Conservation (phyloP, 768 basidiomycete species). For the Neoboletus magnificus region DNA sequence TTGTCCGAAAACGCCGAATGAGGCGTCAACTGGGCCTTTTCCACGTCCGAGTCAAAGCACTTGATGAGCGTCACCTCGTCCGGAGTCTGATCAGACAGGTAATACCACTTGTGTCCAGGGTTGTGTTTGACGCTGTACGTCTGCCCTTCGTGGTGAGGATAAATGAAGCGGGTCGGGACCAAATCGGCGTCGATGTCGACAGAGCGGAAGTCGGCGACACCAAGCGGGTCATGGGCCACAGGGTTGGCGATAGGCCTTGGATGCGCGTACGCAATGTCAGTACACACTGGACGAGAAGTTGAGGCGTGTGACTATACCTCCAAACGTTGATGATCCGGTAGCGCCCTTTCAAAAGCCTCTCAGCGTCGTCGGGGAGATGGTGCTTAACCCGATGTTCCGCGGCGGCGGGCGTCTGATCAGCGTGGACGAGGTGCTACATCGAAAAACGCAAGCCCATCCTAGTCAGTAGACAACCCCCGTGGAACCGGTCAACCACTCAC, state of each 20-base stretch:
- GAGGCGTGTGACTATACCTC: slow-evolving; percentile 21
- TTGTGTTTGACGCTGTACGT: no score
- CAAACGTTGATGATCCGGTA: slow-evolving; percentile 44
- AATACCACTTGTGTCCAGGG: no score
- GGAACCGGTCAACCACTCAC: slow-evolving; percentile 14
- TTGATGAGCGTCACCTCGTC: no score
- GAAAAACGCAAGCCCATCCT: not conserved
- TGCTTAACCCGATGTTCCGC: slow-evolving; percentile 32
- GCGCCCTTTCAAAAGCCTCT: slow-evolving; percentile 37
- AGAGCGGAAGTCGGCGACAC: slow-evolving; percentile 36
- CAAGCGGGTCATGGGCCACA: slow-evolving; percentile 36
- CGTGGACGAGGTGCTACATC: slow-evolving; percentile 36
- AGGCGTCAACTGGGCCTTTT: no score
- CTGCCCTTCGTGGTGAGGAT: no score
- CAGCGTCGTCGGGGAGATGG: slow-evolving; percentile 38
- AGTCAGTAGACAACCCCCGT: not conserved
- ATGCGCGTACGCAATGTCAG: not conserved
- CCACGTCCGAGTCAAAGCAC: no score
- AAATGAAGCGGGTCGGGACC: no score
- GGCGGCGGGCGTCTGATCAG: slow-evolving; percentile 39
- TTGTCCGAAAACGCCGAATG: no score
- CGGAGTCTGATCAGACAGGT: no score
- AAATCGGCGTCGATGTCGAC: slow-evolving; percentile 19
- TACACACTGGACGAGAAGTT: not conserved
- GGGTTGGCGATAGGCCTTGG: slow-evolving; percentile 32